These are phyloP conservation scores for Elsinoe ampelina DNA, from an alignment of 2,329 filamentous ascomycete genomes.

Conservation along the genomic window DNA sequence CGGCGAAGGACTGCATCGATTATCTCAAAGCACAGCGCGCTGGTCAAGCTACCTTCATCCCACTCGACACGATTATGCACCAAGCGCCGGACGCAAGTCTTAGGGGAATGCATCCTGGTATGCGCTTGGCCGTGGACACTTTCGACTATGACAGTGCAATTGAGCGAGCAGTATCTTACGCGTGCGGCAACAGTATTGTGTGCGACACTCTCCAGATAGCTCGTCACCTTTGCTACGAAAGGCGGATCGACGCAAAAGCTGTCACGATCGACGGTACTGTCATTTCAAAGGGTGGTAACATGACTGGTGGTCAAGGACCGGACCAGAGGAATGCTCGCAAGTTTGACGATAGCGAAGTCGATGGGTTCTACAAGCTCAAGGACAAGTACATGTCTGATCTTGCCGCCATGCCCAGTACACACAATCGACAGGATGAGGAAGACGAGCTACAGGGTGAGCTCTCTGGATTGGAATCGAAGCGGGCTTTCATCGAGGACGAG, in stretches of 20 bases:
- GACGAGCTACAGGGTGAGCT: constrained; percentile 74
- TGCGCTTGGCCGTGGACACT: constrained; percentile 84
- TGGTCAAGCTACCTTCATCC: constrained; percentile 86
- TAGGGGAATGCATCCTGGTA: constrained; percentile 76
- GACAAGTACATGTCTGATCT: constrained; percentile 71
- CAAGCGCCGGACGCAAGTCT: constrained; percentile 81
- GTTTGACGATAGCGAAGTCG: constrained; percentile 84
- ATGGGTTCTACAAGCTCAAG: constrained; percentile 68
- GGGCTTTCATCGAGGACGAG: constrained; percentile 65
- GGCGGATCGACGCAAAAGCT: constrained; percentile 79
- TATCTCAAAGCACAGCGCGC: constrained; percentile 86
- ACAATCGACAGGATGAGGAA: constrained; percentile 66
- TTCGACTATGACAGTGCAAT: constrained; percentile 86
- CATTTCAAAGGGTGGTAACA: constrained; percentile 90
- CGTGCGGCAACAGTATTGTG: constrained; percentile 88
- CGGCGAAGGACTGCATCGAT: constrained; percentile 84
- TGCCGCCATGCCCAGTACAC: constrained; percentile 66
- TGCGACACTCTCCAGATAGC: constrained; percentile 82
- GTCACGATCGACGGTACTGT: constrained; percentile 93
- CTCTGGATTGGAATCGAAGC: constrained; percentile 65
- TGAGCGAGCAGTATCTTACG: constrained; percentile 88
- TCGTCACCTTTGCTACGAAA: constrained; percentile 80
- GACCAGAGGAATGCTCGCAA: constrained; percentile 61
- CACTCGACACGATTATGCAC: constrained; percentile 94
- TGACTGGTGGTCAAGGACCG: constrained; percentile 86